Base-by-base conservation (phyloP, 2,329 filamentous ascomycete genomes). In the Calonectria ilicicola region DNA sequence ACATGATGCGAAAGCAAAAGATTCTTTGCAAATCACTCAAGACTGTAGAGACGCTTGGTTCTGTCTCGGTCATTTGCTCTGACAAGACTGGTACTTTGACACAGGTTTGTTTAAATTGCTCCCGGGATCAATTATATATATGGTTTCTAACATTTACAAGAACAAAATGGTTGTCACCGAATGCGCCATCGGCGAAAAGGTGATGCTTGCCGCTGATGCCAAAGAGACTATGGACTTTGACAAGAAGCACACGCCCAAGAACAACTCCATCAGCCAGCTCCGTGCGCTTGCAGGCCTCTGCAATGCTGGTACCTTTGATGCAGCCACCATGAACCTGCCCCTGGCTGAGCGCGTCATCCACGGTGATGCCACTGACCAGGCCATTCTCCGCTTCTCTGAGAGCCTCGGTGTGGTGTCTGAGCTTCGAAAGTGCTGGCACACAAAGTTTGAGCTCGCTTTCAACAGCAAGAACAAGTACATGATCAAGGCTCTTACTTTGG, bases 391-490 rank as follows among this genome's bases (percentile, higher is more conserved):
- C 67, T 93, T 96, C 69, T 91, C 93, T 0, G 93, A 95, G 81
- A 85, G 85, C 3, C 86, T 95, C 0, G 77, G 76, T 2, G 73
- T 76, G 0, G 90, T 94, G 0, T 83, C 87, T 0, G 88, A 93
- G 64, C 84, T 93, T 6, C 89, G 91, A 9, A 86, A 87, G 17
- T 86, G 88, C 74, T 95, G 93, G 92, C 88, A 89, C 65, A 91
- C 89, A 65, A 88, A 89, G 2, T 95, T 91, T 76, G 91, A 93
- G 67, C 85, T 94, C 32, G 90, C 92, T 0, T 96, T 96, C 82
- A 95, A 95, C 84, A 94, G 92, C 84, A 94, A 94, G 86, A 95
- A 95, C 84, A 96, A 96, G 83, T 95, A 92, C 80, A 95, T 95
- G 91, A 89, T 95, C 67, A 88, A 91, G 40, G 88, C 92, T 0